These are phyloP conservation scores for Aspergillus tubingensis DNA, from an alignment of 2,329 filamentous ascomycete genomes.

Conservation along the genomic window DNA sequence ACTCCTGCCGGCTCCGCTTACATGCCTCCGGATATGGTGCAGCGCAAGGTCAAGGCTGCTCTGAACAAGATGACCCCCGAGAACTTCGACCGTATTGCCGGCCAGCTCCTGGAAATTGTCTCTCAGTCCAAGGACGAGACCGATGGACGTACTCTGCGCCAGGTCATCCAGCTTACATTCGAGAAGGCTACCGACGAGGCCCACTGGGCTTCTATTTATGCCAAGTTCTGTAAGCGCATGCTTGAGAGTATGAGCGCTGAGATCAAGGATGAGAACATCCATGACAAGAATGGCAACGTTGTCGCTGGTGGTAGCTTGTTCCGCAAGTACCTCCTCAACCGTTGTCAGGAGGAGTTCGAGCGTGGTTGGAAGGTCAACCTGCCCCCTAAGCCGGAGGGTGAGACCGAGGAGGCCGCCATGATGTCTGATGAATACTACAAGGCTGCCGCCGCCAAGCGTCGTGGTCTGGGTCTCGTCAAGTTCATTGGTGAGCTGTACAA, in stretches of 20 bases:
- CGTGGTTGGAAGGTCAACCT: conserved; percentile 93
- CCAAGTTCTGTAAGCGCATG: conserved; percentile 98
- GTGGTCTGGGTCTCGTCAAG: conserved; percentile 95
- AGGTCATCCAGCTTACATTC: conserved; percentile 98
- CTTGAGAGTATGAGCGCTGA: conserved; percentile 91
- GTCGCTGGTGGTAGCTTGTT: conserved; percentile 92
- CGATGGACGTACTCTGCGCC: conserved; percentile 89
- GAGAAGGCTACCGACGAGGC: conserved; percentile 98
- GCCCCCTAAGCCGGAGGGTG: conserved; percentile 73
- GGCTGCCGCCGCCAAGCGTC: conserved; percentile 90
- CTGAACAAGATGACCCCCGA: conserved; percentile 99
- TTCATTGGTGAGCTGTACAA: conserved; percentile 99
- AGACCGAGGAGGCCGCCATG: conserved; percentile 72
- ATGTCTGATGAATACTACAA: conserved; percentile 96
- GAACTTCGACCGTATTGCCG: conserved; percentile 94
- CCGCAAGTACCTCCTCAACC: conserved; percentile 97
- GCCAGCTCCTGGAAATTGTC: conserved; percentile 89
- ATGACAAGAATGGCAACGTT: conserved; percentile 83
- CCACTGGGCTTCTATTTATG: conserved; percentile 98
- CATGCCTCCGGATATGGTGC: conserved; percentile 88
- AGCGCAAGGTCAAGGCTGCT: conserved; percentile 97
- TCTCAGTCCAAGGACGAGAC: conserved; percentile 93
- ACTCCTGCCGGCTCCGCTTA: conserved; percentile 57
- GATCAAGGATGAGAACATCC: conserved; percentile 92
- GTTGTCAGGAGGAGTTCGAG: conserved; percentile 98